Evolutionary conservation across 805 yeast genomes (phyloP).

Genomic region (Scheffersomyces ergatensis): DNA sequence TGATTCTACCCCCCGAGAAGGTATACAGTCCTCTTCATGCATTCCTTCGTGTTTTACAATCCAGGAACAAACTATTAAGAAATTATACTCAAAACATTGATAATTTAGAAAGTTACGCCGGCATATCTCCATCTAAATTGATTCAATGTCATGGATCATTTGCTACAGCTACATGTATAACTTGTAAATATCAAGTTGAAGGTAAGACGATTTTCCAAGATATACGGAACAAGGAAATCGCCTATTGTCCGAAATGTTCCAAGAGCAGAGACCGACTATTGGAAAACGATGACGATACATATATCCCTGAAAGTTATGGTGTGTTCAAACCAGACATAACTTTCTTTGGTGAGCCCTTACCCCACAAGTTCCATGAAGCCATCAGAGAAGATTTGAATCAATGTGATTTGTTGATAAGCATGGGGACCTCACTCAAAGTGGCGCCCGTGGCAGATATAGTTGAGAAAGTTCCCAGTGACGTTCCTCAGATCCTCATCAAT

Average conservation of each 20-base stretch:
- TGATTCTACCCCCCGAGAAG: conserved; percentile 41
- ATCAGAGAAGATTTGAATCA: conserved; percentile 52
- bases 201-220: conserved; percentile 46
- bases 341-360: conserved; percentile 72
- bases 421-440: conserved; percentile 83
- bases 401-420: conserved; percentile 78
- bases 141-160: conserved; percentile 87
- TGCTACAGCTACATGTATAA: conserved; percentile 68
- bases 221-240: conserved; percentile 47
- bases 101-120: conserved; percentile 47
- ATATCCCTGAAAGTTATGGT: conserved; percentile 26
- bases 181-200: conserved; percentile 59
- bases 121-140: conserved; percentile 50
- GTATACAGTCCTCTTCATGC: conserved; percentile 37
- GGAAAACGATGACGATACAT: conserved; percentile 20
- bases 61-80: conserved; percentile 34
- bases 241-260: conserved; percentile 52
- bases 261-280: conserved; percentile 15
- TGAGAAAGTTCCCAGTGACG: conserved; percentile 25
- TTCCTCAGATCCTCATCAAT: conserved; percentile 40
- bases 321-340: conserved; percentile 92
- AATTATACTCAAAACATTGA: conserved; percentile 47
- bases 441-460: conserved; percentile 44
- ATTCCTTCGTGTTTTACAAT: conserved; percentile 35
- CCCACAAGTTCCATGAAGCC: conserved; percentile 32